Conservation (phyloP, 75 land plant genomes). For the Picea glauca region DNA sequence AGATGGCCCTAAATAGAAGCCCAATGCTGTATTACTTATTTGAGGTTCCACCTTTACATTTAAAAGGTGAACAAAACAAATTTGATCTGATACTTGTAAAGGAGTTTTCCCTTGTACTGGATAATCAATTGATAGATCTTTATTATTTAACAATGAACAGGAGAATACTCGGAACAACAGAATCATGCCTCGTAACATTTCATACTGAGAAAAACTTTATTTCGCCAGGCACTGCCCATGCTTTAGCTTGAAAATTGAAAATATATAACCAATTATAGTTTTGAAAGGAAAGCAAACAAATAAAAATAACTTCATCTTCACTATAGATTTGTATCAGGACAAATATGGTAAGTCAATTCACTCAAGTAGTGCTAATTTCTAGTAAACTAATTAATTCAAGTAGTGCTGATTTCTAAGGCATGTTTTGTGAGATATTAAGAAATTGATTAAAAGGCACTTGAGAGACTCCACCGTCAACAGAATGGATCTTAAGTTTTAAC, state of each 20-base stretch:
- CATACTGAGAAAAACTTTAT: not conserved
- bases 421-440: no score
- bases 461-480: no score
- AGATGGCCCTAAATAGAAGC: not conserved
- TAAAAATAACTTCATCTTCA: not conserved
- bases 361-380: no score
- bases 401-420: no score
- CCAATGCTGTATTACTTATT: not conserved
- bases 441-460: no score
- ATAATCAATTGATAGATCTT: not conserved
- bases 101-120: not conserved
- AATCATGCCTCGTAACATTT: not conserved
- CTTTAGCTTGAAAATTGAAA: not conserved
- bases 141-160: not conserved
- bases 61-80: not conserved
- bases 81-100: not conserved
- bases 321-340: no score
- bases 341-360: no score
- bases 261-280: not conserved
- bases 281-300: not conserved
- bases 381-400: no score
- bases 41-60: not conserved
- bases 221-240: not conserved
- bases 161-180: not conserved
- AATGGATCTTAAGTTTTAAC: no score